These are phyloP conservation scores for Globisporangium canariense DNA, from an alignment of 352 stramenopile species.

Conservation along the genomic window DNA sequence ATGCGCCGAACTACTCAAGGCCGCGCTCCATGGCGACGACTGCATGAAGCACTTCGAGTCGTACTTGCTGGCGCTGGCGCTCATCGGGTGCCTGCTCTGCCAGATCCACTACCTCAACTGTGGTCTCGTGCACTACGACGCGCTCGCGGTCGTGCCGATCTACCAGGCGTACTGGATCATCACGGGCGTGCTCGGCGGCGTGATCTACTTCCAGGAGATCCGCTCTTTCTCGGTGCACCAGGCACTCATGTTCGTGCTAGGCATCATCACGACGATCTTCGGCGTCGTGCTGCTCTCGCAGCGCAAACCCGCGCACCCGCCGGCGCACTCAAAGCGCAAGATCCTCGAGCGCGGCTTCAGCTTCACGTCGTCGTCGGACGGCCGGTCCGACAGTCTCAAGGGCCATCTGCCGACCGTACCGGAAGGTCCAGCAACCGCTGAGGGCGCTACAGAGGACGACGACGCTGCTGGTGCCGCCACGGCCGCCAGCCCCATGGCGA, in stretches of 20 bases:
- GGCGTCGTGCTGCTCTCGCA: slow-evolving; percentile 82
- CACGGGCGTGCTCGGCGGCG: slow-evolving; percentile 80
- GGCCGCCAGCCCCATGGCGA: slow-evolving; percentile 20
- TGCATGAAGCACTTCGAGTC: slow-evolving; percentile 59
- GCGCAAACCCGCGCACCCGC: slow-evolving; percentile 45
- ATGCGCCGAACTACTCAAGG: slow-evolving; percentile 70
- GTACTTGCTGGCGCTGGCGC: slow-evolving; percentile 62
- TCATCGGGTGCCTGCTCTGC: slow-evolving; percentile 56
- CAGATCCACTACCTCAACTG: slow-evolving; percentile 84
- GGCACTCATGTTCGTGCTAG: slow-evolving; percentile 80
- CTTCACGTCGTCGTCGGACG: slow-evolving; percentile 41
- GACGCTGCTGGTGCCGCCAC: slow-evolving; percentile 3
- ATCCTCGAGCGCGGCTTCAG: slow-evolving; percentile 57
- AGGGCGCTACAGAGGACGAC: slow-evolving; percentile 13
- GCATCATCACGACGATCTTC: slow-evolving; percentile 76
- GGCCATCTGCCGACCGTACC: slow-evolving; percentile 18
- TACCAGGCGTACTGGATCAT: slow-evolving; percentile 91
- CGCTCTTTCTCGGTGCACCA: slow-evolving; percentile 70
- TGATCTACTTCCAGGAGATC: slow-evolving; percentile 92
- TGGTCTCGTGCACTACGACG: slow-evolving; percentile 74
- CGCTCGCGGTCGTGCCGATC: slow-evolving; percentile 78
- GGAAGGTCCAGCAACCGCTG: slow-evolving; percentile 19
- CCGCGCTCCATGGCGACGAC: slow-evolving; percentile 58
- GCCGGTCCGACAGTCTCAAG: slow-evolving; percentile 23
- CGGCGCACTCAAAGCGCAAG: slow-evolving; percentile 48